A percentile compares a stretch with the other conserved stretches of the same genome.
Conservation (phyloP, 108 stramenopile genomes). For the Thalassiosira profunda region DNA sequence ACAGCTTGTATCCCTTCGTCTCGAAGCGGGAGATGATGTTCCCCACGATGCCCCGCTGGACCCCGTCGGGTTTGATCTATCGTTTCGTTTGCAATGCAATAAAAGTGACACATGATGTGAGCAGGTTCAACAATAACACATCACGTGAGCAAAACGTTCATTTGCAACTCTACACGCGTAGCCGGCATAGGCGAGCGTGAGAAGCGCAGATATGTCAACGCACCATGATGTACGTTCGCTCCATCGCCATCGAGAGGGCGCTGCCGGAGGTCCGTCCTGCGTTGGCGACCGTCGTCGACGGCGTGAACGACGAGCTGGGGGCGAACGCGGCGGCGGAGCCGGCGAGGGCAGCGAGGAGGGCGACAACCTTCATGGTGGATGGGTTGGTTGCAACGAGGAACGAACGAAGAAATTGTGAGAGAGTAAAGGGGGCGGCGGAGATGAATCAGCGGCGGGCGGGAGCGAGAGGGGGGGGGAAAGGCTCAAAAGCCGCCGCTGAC, state of each 20-base stretch:
- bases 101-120: slow-evolving; percentile 6
- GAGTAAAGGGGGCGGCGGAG: neutral
- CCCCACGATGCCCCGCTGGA: slow-evolving; percentile 94
- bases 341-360: slow-evolving; percentile 27
- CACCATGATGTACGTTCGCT: slow-evolving; percentile 88
- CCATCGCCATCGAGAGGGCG: slow-evolving; percentile 63
- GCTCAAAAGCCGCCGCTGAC: neutral
- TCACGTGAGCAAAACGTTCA: too few relatives aligned
- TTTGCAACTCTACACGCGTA: too few relatives aligned
- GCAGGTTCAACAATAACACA: too few relatives aligned
- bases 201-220: slow-evolving; percentile 1
- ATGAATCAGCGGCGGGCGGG: slow-evolving; percentile 3
- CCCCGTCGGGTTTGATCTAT: slow-evolving; percentile 97
- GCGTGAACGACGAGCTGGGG: slow-evolving; percentile 30
- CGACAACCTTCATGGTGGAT: slow-evolving; percentile 38
- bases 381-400: neutral
- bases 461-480: neutral
- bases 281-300: slow-evolving; percentile 34
- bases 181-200: too few relatives aligned
- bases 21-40: slow-evolving; percentile 96
- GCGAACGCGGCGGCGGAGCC: slow-evolving; percentile 49
- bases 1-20: slow-evolving; percentile 94
- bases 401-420: neutral
- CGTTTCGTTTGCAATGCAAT: slow-evolving; percentile 7
- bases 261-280: slow-evolving; percentile 18